phyloP scores from a whole-genome alignment of 2,329 filamentous ascomycete genomes.

The Pseudogymnoascus sp. region DNA sequence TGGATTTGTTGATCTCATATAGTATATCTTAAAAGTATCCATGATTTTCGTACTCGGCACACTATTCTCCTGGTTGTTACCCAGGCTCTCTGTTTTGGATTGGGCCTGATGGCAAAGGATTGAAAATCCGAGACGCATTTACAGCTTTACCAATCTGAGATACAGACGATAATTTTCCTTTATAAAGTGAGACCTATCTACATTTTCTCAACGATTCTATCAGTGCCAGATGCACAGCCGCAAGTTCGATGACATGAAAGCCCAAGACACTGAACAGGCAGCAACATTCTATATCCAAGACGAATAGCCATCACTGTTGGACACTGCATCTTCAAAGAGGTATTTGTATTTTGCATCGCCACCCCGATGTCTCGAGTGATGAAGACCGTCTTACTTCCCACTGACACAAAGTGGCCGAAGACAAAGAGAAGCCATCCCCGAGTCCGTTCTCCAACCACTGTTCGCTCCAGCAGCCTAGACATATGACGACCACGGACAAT shows the following conservation, averaged over 20 bases:
- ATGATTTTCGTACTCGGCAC: not conserved
- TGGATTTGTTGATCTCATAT: not conserved
- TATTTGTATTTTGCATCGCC: not conserved
- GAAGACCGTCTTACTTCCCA: not conserved
- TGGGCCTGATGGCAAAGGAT: not conserved
- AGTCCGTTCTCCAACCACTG: not conserved
- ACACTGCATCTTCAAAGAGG: not conserved
- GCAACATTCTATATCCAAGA: not conserved
- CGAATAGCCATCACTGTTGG: not conserved
- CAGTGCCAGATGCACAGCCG: not conserved
- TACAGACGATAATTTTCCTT: not conserved
- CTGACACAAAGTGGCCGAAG: not conserved
- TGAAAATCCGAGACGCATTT: not conserved
- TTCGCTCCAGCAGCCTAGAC: not conserved
- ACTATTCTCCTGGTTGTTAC: not conserved
- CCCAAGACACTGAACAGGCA: not conserved
- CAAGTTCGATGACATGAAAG: not conserved
- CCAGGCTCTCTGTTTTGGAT: not conserved
- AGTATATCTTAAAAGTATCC: not conserved
- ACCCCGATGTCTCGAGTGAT: not conserved
- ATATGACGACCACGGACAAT: not conserved
- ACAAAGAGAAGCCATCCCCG: not conserved
- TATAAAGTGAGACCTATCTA: not conserved
- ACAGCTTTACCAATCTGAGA: not conserved
- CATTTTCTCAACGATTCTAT: not conserved